These are phyloP conservation scores for Choanephora cucurbitarum DNA, from an alignment of 371 early-diverging fungal genomes.

Conservation along the genomic window DNA sequence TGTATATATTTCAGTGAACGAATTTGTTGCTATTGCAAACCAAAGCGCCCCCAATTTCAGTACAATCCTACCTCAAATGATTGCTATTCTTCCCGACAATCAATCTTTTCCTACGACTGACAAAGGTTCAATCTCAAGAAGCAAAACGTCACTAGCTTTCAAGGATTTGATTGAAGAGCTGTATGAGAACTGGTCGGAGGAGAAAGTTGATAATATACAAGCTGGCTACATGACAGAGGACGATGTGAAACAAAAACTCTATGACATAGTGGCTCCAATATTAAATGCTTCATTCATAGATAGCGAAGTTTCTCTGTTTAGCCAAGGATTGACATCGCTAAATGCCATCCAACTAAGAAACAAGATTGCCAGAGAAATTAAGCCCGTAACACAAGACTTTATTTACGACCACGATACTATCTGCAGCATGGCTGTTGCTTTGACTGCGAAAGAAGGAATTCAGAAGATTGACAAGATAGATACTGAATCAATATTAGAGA, in stretches of 20 bases:
- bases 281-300: slow-evolving; percentile 1
- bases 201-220: not conserved
- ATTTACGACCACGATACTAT: slow-evolving; percentile 32
- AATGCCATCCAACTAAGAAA: slow-evolving; percentile 18
- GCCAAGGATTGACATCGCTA: slow-evolving; percentile 18
- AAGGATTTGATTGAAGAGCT: slow-evolving; percentile 18
- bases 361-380: slow-evolving; percentile 9
- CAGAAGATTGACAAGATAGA: not conserved
- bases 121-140: slow-evolving; percentile 24
- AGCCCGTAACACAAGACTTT: slow-evolving; percentile 33
- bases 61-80: slow-evolving; percentile 32
- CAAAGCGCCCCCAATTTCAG: slow-evolving; percentile 31
- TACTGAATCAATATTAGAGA: not conserved
- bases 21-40: slow-evolving; percentile 32
- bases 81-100: slow-evolving; percentile 29
- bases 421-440: slow-evolving; percentile 9
- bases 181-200: slow-evolving; percentile 16
- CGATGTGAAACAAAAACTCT: not conserved
- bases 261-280: not conserved
- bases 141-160: slow-evolving; percentile 5
- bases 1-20: slow-evolving; percentile 10
- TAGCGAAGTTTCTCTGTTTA: slow-evolving; percentile 14
- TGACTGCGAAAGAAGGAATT: not conserved
- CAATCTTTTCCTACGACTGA: slow-evolving; percentile 20
- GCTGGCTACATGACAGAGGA: not conserved